Evolutionary conservation across 495 filamentous ascomycete species (phyloP).

Genomic region (Penicillium dipodomyicola): DNA sequence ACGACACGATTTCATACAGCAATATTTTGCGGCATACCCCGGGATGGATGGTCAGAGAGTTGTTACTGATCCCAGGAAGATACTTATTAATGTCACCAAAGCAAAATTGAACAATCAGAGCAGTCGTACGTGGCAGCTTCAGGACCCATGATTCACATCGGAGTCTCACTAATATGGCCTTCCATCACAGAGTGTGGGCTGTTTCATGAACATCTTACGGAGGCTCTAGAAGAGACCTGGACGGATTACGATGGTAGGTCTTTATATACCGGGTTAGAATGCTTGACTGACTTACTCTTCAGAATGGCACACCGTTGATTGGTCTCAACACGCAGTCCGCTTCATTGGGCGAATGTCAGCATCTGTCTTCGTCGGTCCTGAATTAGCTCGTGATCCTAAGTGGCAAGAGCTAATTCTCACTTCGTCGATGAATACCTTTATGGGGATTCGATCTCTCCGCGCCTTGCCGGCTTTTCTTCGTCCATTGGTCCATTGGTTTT

Average conservation of each 20-base stretch:
- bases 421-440: slow-evolving; percentile 38
- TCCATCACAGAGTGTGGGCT: not conserved
- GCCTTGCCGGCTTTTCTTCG: slow-evolving; percentile 36
- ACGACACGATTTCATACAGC: slow-evolving; percentile 6
- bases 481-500: slow-evolving; percentile 31
- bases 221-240: not conserved
- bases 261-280: no score
- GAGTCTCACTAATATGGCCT: not conserved
- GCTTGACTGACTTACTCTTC: not conserved
- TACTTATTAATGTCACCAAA: slow-evolving; percentile 11
- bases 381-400: slow-evolving; percentile 37
- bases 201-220: slow-evolving; percentile 1
- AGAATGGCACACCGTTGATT: slow-evolving; percentile 19
- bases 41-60: slow-evolving; percentile 14
- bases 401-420: slow-evolving; percentile 37
- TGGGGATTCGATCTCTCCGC: slow-evolving; percentile 29
- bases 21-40: slow-evolving; percentile 15
- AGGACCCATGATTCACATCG: not conserved
- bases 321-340: slow-evolving; percentile 34
- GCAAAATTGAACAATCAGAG: slow-evolving; percentile 15
- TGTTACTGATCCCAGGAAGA: slow-evolving; percentile 7
- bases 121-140: slow-evolving; percentile 11
- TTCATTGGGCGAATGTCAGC: slow-evolving; percentile 44
- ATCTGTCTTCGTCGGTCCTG: slow-evolving; percentile 43
- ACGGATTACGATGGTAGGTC: not conserved